These are phyloP conservation scores for Podila verticillata DNA, from an alignment of 192 early-diverging fungal species.

Conservation along the genomic window DNA sequence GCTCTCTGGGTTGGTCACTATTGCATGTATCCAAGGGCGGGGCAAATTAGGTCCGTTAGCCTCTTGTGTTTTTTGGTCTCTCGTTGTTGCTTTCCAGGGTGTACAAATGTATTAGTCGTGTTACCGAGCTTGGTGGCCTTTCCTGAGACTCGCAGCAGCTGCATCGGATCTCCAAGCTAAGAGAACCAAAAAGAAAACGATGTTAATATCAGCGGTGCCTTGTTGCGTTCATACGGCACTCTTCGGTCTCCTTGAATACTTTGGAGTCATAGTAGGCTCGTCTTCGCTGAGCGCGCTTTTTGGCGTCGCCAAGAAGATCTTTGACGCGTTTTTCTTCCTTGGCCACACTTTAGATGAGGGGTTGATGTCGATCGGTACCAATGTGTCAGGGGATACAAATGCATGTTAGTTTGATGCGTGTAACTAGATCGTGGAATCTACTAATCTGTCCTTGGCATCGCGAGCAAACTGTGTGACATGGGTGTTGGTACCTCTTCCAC, in stretches of 20 bases:
- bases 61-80: not conserved
- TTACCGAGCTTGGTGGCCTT: slow-evolving; percentile 27
- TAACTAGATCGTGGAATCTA: not conserved
- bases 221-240: not conserved
- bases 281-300: slow-evolving; percentile 38
- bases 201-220: not conserved
- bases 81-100: not conserved
- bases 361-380: not conserved
- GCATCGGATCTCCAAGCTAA: slow-evolving; percentile 47
- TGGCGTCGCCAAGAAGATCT: slow-evolving; percentile 24
- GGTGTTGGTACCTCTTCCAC: not conserved
- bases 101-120: too few species aligned
- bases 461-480: not conserved
- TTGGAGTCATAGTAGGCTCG: slow-evolving; percentile 39
- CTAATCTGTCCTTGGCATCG: not conserved
- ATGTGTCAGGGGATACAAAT: not conserved
- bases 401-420: not conserved
- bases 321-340: slow-evolving; percentile 47
- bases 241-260: not conserved
- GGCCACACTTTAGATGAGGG: slow-evolving; percentile 16
- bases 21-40: not conserved
- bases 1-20: slow-evolving; percentile 37
- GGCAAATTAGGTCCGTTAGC: not conserved
- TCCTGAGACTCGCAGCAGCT: slow-evolving; percentile 41
- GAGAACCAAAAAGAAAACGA: not conserved